Conservation (phyloP, 116 monocot genomes). For the Zostera marina region DNA sequence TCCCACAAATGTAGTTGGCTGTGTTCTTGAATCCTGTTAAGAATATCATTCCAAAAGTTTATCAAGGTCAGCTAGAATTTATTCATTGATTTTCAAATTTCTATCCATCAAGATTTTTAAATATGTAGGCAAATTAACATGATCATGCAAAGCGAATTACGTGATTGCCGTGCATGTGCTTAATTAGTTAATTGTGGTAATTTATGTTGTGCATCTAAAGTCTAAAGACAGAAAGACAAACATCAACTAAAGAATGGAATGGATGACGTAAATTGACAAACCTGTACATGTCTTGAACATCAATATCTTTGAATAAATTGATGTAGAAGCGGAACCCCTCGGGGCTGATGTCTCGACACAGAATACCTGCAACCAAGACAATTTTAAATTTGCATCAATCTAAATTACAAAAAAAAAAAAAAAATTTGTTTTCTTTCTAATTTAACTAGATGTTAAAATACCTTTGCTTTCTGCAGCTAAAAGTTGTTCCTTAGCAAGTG, state of each 20-base stretch:
- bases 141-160: too few relatives aligned
- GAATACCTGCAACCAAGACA: slow-evolving; percentile 32
- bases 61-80: too few relatives aligned
- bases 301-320: slow-evolving; percentile 76
- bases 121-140: too few relatives aligned
- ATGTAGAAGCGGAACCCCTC: slow-evolving; percentile 87
- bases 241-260: not conserved
- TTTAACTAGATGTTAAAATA: slow-evolving; percentile 8
- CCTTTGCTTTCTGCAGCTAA: slow-evolving; percentile 78
- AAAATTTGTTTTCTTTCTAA: not conserved
- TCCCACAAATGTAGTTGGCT: too few relatives aligned
- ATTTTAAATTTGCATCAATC: not conserved
- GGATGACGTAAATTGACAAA: slow-evolving; percentile 18
- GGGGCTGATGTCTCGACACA: slow-evolving; percentile 86
- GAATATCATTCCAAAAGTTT: too few relatives aligned
- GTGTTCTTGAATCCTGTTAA: too few relatives aligned
- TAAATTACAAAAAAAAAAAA: not conserved
- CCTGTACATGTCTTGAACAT: slow-evolving; percentile 41
- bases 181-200: too few relatives aligned
- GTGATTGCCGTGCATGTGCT: too few relatives aligned
- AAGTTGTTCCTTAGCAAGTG: slow-evolving; percentile 87
- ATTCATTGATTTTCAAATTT: too few relatives aligned
- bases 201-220: too few relatives aligned
- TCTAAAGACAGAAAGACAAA: too few relatives aligned
- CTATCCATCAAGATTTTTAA: too few relatives aligned